These are phyloP conservation scores for Beta corolliflora DNA, from an alignment of 179 eudicot genomes.

Conservation along the genomic window DNA sequence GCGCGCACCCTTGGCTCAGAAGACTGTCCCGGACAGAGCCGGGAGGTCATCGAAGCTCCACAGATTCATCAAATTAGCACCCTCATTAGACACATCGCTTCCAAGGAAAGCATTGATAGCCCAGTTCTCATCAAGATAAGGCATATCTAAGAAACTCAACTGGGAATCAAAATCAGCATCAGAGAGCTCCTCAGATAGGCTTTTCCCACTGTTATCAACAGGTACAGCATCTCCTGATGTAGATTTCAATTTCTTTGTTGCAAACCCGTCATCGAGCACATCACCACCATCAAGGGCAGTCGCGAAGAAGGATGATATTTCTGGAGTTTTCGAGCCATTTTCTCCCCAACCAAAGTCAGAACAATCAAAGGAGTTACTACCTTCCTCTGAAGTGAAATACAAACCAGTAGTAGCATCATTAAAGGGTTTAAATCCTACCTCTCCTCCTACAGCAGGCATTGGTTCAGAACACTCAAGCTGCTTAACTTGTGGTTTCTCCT, in stretches of 20 bases:
- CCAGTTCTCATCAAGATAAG: slow-evolving; percentile 69
- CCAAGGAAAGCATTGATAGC: slow-evolving; percentile 67
- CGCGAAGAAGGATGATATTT: slow-evolving; percentile 72
- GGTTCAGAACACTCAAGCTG: slow-evolving; percentile 31
- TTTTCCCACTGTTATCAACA: slow-evolving; percentile 35
- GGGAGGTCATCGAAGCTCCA: slow-evolving; percentile 82
- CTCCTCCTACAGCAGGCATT: slow-evolving; percentile 33
- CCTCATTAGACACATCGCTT: slow-evolving; percentile 50
- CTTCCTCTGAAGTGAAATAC: slow-evolving; percentile 65
- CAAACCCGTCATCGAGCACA: slow-evolving; percentile 48
- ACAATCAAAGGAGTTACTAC: slow-evolving; percentile 71
- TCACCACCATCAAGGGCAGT: slow-evolving; percentile 45
- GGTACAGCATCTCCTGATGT: slow-evolving; percentile 33
- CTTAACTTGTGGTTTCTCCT: slow-evolving; percentile 55
- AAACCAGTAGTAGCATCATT: slow-evolving; percentile 29
- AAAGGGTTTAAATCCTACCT: slow-evolving; percentile 35
- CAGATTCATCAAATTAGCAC: slow-evolving; percentile 44
- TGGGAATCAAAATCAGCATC: slow-evolving; percentile 58
- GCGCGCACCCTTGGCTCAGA: slow-evolving; percentile 31
- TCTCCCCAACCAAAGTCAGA: slow-evolving; percentile 85
- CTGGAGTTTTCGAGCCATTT: slow-evolving; percentile 58
- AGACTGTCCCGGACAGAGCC: slow-evolving; percentile 32
- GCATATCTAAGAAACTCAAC: slow-evolving; percentile 58
- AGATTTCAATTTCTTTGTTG: slow-evolving; percentile 60
- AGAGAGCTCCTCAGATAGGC: slow-evolving; percentile 48